A percentile compares a stretch with the other conserved stretches of the same genome.
phyloP scores from a whole-genome alignment of 345 rosid species.

The Rhodamnia argentea region DNA sequence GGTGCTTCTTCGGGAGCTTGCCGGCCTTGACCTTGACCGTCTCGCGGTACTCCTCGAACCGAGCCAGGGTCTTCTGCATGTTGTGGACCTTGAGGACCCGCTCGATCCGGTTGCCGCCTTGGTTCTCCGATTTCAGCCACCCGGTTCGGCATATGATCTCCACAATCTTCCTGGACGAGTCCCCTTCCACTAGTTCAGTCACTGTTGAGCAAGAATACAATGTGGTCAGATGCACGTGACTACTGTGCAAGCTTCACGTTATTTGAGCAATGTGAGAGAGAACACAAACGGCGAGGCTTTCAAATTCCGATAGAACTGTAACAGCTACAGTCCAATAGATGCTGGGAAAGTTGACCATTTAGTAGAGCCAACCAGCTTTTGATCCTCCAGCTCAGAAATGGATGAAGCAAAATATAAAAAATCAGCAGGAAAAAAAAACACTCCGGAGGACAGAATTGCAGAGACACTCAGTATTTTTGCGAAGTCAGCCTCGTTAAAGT shows the following conservation, averaged over 20 bases:
- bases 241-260: not conserved
- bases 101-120: constrained; percentile 71
- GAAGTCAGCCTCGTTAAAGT: not conserved
- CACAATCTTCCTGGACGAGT: constrained; percentile 95
- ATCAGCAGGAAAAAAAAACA: not conserved
- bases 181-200: constrained; percentile 95
- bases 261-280: not conserved
- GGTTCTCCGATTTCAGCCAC: constrained; percentile 82
- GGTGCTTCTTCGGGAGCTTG: constrained; percentile 56
- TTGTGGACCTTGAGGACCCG: constrained; percentile 90
- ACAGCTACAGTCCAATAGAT: not conserved
- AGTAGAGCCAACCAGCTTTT: not conserved
- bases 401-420: not conserved
- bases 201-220: constrained; percentile 24
- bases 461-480: not conserved
- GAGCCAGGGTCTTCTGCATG: constrained; percentile 85
- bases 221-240: not conserved
- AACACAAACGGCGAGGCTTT: not conserved
- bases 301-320: not conserved
- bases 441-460: not conserved
- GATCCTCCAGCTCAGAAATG: not conserved
- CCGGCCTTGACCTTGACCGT: constrained; percentile 58
- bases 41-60: constrained; percentile 91
- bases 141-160: constrained; percentile 92
- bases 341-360: not conserved